These are phyloP conservation scores for Salix suchowensis DNA, from an alignment of 345 rosid genomes.

Conservation along the genomic window DNA sequence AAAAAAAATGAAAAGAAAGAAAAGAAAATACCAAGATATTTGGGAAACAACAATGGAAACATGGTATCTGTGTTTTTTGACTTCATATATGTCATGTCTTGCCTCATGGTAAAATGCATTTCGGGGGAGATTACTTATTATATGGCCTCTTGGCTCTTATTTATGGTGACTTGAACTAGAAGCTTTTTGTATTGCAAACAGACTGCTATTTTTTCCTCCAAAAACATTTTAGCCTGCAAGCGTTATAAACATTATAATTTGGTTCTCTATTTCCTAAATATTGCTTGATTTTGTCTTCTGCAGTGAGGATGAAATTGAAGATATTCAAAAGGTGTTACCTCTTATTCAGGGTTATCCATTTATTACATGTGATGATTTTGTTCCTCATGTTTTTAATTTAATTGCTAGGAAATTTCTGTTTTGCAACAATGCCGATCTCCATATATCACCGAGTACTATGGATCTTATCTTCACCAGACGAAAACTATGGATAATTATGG, in stretches of 20 bases:
- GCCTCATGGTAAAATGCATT: neutral
- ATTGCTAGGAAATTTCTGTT: constrained; percentile 85
- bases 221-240: neutral
- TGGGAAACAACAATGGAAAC: neutral
- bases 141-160: neutral
- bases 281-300: constrained; percentile 25
- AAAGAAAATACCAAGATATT: neutral
- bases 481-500: constrained; percentile 98
- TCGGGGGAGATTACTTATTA: neutral
- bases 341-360: constrained; percentile 5
- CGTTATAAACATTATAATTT: neutral
- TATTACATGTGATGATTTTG: constrained; percentile 10
- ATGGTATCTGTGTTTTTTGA: neutral
- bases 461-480: constrained; percentile 96
- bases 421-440: constrained; percentile 92
- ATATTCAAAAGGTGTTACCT: constrained; percentile 85
- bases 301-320: constrained; percentile 99
- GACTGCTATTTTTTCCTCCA: neutral
- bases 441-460: constrained; percentile 92
- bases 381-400: constrained; percentile 25
- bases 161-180: neutral
- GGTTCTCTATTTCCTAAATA: constrained; percentile 12
- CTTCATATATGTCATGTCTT: neutral
- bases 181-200: constrained; percentile 1
- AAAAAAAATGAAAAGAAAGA: neutral